Conservation (phyloP, 2,329 filamentous ascomycete genomes). For the Bipolaris victoriae region DNA sequence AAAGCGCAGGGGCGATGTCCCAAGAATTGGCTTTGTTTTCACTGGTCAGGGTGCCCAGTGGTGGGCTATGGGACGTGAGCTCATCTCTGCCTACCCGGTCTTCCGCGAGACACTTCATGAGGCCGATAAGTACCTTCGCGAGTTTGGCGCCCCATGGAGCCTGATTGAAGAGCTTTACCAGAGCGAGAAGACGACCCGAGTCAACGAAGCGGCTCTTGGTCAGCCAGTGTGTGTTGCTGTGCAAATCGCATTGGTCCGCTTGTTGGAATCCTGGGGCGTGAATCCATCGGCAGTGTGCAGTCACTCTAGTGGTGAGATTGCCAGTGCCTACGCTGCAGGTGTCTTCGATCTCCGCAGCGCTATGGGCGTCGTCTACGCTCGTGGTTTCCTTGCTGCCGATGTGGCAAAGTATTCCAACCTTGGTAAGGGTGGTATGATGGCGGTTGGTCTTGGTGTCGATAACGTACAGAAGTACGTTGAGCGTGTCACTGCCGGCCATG, state of each 20-base stretch:
- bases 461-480: slow-evolving; percentile 8
- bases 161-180: slow-evolving; percentile 25
- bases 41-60: slow-evolving; percentile 1
- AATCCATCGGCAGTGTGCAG: slow-evolving; percentile 19
- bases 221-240: slow-evolving; percentile 23
- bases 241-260: slow-evolving; percentile 24
- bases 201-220: slow-evolving; percentile 17
- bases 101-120: slow-evolving; percentile 36
- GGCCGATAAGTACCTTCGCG: background rate
- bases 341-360: slow-evolving; percentile 12
- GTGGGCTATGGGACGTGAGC: slow-evolving; percentile 1
- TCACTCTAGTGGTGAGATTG: slow-evolving; percentile 34
- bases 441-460: background rate
- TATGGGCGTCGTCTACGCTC: slow-evolving; percentile 3
- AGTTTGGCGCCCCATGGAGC: background rate
- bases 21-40: background rate
- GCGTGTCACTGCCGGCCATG: background rate
- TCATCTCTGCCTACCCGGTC: background rate
- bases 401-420: background rate
- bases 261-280: slow-evolving; percentile 19
- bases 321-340: slow-evolving; percentile 27
- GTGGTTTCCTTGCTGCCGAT: background rate
- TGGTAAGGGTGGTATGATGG: slow-evolving; percentile 7
- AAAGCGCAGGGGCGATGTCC: background rate
- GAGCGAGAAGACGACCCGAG: slow-evolving; percentile 9